These are phyloP conservation scores for Xenosphaeropsis pyriputrescens DNA, from an alignment of 2,329 filamentous ascomycete species.

Conservation along the genomic window DNA sequence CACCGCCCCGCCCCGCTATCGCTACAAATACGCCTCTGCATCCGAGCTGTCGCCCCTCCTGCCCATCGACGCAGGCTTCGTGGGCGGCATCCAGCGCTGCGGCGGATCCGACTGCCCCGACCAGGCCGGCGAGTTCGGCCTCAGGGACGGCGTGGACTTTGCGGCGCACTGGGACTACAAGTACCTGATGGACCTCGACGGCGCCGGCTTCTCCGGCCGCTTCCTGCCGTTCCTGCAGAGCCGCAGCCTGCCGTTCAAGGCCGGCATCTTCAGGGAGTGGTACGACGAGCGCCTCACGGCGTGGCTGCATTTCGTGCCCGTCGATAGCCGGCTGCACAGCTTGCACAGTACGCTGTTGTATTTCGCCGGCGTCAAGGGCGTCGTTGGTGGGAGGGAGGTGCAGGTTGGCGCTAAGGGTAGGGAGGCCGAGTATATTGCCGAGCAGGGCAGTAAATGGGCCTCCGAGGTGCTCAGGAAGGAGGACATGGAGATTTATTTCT, in stretches of 20 bases:
- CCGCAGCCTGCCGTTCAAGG: conserved; percentile 38
- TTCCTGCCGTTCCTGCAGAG: conserved; percentile 35
- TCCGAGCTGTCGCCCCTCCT: conserved; percentile 12
- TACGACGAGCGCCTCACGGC: conserved; percentile 43
- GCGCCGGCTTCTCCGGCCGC: conserved; percentile 32
- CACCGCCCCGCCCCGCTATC: conserved; percentile 21
- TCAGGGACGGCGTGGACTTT: conserved; percentile 14
- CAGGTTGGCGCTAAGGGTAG: conserved; percentile 4
- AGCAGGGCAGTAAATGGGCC: conserved; percentile 37
- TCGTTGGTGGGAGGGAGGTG: conserved; percentile 1
- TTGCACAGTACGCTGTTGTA: conserved; percentile 13
- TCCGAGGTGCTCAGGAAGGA: conserved; percentile 35
- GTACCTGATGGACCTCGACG: conserved; percentile 45
- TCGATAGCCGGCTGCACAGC: conserved; percentile 28
- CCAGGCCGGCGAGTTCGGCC: conserved; percentile 16
- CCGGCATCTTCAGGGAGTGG: conserved; percentile 49
- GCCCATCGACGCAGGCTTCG: conserved; percentile 21
- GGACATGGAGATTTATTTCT: conserved; percentile 44
- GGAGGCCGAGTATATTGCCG: conserved; percentile 34
- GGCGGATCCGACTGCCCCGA: conserved; percentile 18
- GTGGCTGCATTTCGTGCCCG: conserved; percentile 50
- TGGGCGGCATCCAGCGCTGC: conserved; percentile 22
- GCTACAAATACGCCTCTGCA: conserved; percentile 24
- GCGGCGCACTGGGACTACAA: conserved; percentile 27
- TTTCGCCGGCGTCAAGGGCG: conserved; percentile 10